A percentile compares a stretch with the other conserved stretches of the same genome.
Conservation (phyloP, 495 filamentous ascomycete species). For the Podospora pseudoanserina region DNA sequence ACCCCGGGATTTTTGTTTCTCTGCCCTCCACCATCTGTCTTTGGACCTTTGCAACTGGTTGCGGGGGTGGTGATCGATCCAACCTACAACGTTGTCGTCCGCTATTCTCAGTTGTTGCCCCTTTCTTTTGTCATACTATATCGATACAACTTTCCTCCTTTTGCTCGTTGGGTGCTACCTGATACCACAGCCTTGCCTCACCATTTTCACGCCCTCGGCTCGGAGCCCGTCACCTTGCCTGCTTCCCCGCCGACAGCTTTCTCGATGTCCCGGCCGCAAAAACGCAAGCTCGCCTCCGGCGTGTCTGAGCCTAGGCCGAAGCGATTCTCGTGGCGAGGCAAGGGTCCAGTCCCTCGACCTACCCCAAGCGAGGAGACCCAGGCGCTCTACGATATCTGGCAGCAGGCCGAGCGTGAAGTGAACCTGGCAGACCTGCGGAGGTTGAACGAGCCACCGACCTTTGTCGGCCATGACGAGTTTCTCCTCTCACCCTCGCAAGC, state of each 20-base stretch:
- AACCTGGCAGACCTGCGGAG: neutral
- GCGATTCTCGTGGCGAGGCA: neutral
- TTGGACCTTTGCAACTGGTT: neutral
- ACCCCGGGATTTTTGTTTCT: neutral
- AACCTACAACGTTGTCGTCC: neutral
- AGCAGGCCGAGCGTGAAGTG: slow-evolving; percentile 13
- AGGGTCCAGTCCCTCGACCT: neutral
- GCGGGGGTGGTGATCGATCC: neutral
- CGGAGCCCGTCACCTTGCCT: neutral
- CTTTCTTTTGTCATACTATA: neutral
- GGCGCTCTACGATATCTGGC: slow-evolving; percentile 34
- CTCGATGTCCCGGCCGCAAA: slow-evolving; percentile 1
- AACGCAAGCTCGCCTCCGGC: neutral
- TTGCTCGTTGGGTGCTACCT: neutral
- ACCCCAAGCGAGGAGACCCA: slow-evolving; percentile 33
- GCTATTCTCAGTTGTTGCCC: neutral
- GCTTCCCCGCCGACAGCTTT: neutral
- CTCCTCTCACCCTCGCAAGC: slow-evolving; percentile 13
- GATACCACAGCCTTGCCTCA: neutral
- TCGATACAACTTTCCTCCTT: neutral
- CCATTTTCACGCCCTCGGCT: neutral
- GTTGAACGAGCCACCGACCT: neutral
- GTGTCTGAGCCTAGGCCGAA: neutral
- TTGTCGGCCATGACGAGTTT: slow-evolving; percentile 5
- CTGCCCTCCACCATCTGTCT: neutral